Conservation (phyloP, 164 flowering plant species). For the Tetracentron sinense region DNA sequence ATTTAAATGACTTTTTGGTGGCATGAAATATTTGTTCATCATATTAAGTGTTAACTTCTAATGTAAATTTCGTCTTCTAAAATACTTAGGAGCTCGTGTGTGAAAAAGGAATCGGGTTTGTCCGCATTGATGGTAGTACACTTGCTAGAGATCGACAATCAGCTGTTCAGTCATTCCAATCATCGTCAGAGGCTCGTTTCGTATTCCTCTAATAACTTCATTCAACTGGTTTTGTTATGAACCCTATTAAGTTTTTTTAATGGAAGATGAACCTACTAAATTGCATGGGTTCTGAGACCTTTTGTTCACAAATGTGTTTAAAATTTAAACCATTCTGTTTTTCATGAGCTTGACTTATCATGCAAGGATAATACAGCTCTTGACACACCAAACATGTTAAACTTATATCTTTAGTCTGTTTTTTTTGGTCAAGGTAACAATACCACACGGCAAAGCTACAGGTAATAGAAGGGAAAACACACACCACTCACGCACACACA, state of each 20-base stretch:
- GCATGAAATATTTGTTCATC: background rate
- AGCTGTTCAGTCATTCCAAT: slow-evolving; percentile 64
- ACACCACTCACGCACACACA: too few species aligned
- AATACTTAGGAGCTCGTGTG: slow-evolving; percentile 54
- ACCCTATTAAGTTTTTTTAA: background rate
- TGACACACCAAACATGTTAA: too few species aligned
- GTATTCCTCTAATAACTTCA: background rate
- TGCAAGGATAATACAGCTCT: too few species aligned
- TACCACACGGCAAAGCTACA: too few species aligned
- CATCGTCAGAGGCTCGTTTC: slow-evolving; percentile 54
- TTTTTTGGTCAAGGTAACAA: too few species aligned
- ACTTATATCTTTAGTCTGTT: too few species aligned
- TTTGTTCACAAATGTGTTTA: background rate
- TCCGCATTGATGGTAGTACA: slow-evolving; percentile 81
- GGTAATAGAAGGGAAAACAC: too few species aligned
- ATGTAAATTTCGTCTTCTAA: slow-evolving; percentile 9
- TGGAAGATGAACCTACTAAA: too few species aligned
- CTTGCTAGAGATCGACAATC: slow-evolving; percentile 75
- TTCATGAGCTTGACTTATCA: too few species aligned
- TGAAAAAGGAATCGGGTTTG: slow-evolving; percentile 68
- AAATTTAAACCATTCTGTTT: too few species aligned
- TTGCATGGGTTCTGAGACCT: too few species aligned
- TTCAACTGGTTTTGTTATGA: background rate
- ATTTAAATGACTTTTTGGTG: too few species aligned
- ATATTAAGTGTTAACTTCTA: background rate